These are phyloP conservation scores for Auriscalpium vulgare DNA, from an alignment of 768 basidiomycete genomes.

Conservation along the genomic window DNA sequence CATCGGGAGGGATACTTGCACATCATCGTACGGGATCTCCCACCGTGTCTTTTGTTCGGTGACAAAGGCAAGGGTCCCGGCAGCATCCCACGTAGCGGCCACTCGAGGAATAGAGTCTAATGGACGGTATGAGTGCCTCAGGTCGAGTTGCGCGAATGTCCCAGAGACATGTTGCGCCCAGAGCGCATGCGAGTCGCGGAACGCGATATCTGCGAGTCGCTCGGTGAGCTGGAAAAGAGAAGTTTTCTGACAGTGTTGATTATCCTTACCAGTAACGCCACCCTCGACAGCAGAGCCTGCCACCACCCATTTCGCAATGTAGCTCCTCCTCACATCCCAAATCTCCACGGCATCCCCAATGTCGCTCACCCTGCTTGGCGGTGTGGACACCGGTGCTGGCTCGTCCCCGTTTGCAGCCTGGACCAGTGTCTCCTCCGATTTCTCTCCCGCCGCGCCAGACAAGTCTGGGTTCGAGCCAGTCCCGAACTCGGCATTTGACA, in stretches of 20 bases:
- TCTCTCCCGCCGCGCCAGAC: not conserved
- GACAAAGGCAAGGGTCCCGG: constrained; percentile 61
- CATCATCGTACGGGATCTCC: constrained; percentile 77
- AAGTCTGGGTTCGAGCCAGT: constrained; percentile 23
- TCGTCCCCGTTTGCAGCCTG: constrained; percentile 6
- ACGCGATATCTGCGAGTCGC: constrained; percentile 46
- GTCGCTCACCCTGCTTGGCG: constrained; percentile 9
- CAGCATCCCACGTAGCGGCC: constrained; percentile 56
- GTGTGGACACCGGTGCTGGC: constrained; percentile 2
- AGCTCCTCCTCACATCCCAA: constrained; percentile 78
- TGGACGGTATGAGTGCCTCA: constrained; percentile 55
- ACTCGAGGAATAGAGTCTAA: constrained; percentile 60
- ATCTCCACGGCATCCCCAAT: constrained; percentile 65
- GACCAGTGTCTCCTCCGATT: not conserved
- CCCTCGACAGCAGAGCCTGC: constrained; percentile 59
- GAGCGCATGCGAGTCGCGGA: constrained; percentile 61
- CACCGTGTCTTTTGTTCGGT: constrained; percentile 41
- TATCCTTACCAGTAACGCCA: constrained; percentile 57
- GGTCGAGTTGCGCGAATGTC: constrained; percentile 71
- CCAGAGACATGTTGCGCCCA: constrained; percentile 73
- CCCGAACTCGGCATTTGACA: constrained; percentile 56
- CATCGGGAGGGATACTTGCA: constrained; percentile 36
- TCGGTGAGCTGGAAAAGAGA: no score
- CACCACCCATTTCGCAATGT: constrained; percentile 79
- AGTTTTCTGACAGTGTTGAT: no score